Base-by-base conservation (phyloP, 257 asterid genomes). In the Salvia hispanica region DNA sequence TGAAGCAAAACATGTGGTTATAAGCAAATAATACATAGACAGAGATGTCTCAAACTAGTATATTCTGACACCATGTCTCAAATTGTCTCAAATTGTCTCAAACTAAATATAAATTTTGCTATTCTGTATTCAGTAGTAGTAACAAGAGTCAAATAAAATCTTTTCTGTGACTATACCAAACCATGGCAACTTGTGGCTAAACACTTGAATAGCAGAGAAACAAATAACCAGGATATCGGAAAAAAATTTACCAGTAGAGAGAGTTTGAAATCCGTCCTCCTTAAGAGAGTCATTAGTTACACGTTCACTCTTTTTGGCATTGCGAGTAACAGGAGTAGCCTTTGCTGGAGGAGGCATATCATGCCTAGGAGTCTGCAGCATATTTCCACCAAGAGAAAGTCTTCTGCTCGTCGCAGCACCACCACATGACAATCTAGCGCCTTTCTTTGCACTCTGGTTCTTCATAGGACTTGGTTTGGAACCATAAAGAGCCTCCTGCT, bases 381-480 rank as follows among this genome's bases (percentile, higher is more conserved):
- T 64, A 13, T 75, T 47, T 9, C 83, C 90, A 36, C 92, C 92
- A 53, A 86, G 84, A 74, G 90, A 86, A 10, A 80, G 82, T 70
- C 88, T 72, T 77, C 85, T 76, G 66, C 66, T 82, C 11, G 52
- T 34, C 37, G 25, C 67, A 47, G 67, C 78, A 65, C 86, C 89
- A 58, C 80, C 84, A 12, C 81, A 80, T 7, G 90, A 84, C 79
- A 84, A 50, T 77, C 90, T 75, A 12, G 80, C 58, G 43, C 84
- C 87, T 76, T 82, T 81, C 63, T 84, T 84, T 5, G 76, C 85
- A 70, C 84, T 79, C 69, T 77, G 90, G 69, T 82, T 84, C 81
- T 82, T 84, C 90, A 84, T 73, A 4, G 87, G 90, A 64, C 90
- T 84, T 18, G 90, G 87, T 79, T 79, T 84, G 34, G 90, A 81